Conservation (phyloP, 2,329 filamentous ascomycete species). For the Claviceps humidiphila region DNA sequence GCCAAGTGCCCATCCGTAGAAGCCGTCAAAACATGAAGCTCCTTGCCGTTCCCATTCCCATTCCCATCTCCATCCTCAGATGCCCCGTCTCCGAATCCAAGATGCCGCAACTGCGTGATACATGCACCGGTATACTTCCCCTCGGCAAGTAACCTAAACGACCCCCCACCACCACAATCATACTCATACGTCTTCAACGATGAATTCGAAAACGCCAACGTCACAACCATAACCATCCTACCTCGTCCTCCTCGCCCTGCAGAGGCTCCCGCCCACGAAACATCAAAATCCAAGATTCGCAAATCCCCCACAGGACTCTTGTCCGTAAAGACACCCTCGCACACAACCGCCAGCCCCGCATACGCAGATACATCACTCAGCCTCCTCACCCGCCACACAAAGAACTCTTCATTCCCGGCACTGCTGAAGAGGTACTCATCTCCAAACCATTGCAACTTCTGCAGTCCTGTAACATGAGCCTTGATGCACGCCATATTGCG, state of each 20-base stretch:
- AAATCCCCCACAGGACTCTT: conserved; percentile 48
- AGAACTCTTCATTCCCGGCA: conserved; percentile 79
- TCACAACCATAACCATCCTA: conserved; percentile 19
- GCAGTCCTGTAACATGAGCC: conserved; percentile 71
- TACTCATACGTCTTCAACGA: conserved; percentile 51
- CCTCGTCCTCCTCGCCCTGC: neutral
- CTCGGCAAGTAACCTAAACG: conserved; percentile 37
- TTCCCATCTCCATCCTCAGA: too few species aligned
- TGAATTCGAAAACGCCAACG: conserved; percentile 75
- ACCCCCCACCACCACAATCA: conserved; percentile 13
- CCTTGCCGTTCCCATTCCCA: neutral
- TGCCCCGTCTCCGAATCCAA: conserved; percentile 15
- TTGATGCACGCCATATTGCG: conserved; percentile 53
- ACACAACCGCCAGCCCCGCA: conserved; percentile 38
- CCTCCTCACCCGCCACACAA: conserved; percentile 57
- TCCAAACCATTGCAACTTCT: conserved; percentile 64
- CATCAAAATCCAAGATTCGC: conserved; percentile 69
- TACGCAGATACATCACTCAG: conserved; percentile 32
- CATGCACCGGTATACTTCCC: conserved; percentile 60
- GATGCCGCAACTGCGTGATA: conserved; percentile 50
- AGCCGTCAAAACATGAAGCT: conserved; percentile 45
- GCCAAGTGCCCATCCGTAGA: conserved; percentile 68
- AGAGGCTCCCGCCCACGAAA: conserved; percentile 15
- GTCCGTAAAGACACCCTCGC: conserved; percentile 41
- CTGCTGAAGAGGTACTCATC: conserved; percentile 69